Conservation (phyloP, 805 yeast species). For the Candida sanyiensis region DNA sequence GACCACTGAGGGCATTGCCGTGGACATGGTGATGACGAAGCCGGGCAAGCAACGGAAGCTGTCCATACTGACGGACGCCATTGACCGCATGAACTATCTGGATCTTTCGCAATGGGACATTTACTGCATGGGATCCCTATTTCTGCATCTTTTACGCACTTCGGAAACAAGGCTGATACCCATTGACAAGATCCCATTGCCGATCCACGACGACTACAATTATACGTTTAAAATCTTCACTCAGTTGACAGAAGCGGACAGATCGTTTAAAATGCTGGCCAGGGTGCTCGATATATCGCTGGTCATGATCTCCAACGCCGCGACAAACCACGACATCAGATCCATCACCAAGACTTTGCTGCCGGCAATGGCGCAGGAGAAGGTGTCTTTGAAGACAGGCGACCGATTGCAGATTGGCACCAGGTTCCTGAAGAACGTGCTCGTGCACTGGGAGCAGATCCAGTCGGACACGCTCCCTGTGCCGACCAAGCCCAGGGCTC, state of each 20-base stretch:
- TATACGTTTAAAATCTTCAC: conserved; percentile 37
- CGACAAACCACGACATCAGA: conserved; percentile 37
- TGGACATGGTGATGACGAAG: conserved; percentile 46
- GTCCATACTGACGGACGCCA: conserved; percentile 41
- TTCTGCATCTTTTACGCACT: conserved; percentile 41
- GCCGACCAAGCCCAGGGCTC: conserved; percentile 11
- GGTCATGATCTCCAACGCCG: conserved; percentile 32
- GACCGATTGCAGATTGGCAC: conserved; percentile 46
- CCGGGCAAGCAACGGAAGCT: conserved; percentile 49
- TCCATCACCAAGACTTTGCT: conserved; percentile 22
- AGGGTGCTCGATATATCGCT: conserved; percentile 39
- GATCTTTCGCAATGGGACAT: conserved; percentile 65
- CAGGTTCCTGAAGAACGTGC: conserved; percentile 46
- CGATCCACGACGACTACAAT: conserved; percentile 44
- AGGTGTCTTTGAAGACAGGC: conserved; percentile 34
- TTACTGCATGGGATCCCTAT: conserved; percentile 37
- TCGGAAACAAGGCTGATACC: conserved; percentile 53
- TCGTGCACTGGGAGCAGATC: conserved; percentile 42
- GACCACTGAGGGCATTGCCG: conserved; percentile 31
- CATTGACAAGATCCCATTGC: conserved; percentile 41
- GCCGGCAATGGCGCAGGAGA: conserved; percentile 52
- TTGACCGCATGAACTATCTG: conserved; percentile 48
- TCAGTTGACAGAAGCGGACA: conserved; percentile 27
- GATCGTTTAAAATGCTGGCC: conserved; percentile 28
- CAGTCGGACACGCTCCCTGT: conserved; percentile 7